Evolutionary conservation across 495 filamentous ascomycete genomes (phyloP), one percentile per base, ranked within the genome.

Genomic region (Xylona heveae): DNA sequence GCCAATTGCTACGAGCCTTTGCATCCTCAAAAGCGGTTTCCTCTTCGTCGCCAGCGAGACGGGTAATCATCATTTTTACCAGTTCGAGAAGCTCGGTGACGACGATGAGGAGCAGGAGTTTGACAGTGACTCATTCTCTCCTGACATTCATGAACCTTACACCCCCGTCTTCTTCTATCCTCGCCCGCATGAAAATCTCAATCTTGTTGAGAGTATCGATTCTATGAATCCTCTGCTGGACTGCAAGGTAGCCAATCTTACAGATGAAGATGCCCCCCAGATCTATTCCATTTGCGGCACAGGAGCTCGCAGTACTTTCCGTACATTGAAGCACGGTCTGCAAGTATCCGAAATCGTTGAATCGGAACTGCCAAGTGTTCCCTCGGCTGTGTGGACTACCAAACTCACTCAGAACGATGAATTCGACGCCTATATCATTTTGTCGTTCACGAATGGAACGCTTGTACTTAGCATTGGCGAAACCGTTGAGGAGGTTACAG

Each of bases 41-140:
- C 61, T 95, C 19, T 99, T 84, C 47, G 76, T 85, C 23, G 88
- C 84, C 9, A 77, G 78, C 47, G 85, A 95, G 52, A 74, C 74
- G 28, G 90, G 90, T 10, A 84, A 93, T 38, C 80, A 91, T 46
- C 72, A 83, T 39, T 83, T 99, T 37, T 95, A 95, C 49, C 83
- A 94, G 50, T 92, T 99, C 40, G 82, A 92, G 46, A 90, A 92
- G 47, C 68, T 99, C 12, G 88, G 84, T n/a, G 88, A 99, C 40
- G 84, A 94, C 43, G 78, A 85, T 39, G 75, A 91, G 13, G 83
- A 94, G 48, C 61, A 65, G 2, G 79, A 84, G 44, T 90, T 78
- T 43, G 68, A 59, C 27, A 94, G 84, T 48, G 79, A 92, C 28
- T 57, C 71, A 25, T 88, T 76, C 42, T 74, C 82, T 2, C 64